Evolutionary conservation across 805 yeast species (phyloP).

Genomic region (Hermanozyma aechmeae): DNA sequence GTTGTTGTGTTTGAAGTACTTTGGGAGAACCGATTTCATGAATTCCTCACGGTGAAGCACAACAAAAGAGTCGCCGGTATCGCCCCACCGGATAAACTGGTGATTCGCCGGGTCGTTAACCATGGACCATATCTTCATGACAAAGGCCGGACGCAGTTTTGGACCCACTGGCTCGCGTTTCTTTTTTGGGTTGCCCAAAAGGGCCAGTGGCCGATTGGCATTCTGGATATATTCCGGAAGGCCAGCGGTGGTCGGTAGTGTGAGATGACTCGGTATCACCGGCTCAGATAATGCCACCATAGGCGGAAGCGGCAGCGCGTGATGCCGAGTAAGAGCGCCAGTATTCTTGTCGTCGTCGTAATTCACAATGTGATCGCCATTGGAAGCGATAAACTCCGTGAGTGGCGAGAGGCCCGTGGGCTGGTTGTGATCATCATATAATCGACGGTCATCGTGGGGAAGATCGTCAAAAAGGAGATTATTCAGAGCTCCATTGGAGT

Average conservation of each 20-base stretch:
- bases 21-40: constrained; percentile 77
- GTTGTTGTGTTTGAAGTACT: constrained; percentile 90
- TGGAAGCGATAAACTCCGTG: constrained; percentile 2
- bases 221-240: constrained; percentile 8
- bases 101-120: constrained; percentile 71
- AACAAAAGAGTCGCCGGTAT: constrained; percentile 77
- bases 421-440: not conserved
- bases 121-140: constrained; percentile 91
- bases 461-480: constrained; percentile 4
- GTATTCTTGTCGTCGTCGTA: not conserved
- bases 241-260: constrained; percentile 3
- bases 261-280: constrained; percentile 6
- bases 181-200: constrained; percentile 5
- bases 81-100: constrained; percentile 72
- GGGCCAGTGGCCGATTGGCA: constrained; percentile 4
- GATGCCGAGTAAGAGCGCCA: constrained; percentile 7
- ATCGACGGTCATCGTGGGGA: not conserved
- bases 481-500: constrained; percentile 5
- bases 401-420: constrained; percentile 1
- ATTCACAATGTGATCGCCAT: not conserved
- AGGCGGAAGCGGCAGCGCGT: constrained; percentile 7
- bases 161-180: constrained; percentile 25
- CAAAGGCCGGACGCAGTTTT: constrained; percentile 82
- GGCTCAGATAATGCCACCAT: constrained; percentile 11
- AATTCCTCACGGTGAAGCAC: constrained; percentile 79